phyloP scores from a whole-genome alignment of 192 early-diverging fungal species.

The Phycomyces blakesleeanus region DNA sequence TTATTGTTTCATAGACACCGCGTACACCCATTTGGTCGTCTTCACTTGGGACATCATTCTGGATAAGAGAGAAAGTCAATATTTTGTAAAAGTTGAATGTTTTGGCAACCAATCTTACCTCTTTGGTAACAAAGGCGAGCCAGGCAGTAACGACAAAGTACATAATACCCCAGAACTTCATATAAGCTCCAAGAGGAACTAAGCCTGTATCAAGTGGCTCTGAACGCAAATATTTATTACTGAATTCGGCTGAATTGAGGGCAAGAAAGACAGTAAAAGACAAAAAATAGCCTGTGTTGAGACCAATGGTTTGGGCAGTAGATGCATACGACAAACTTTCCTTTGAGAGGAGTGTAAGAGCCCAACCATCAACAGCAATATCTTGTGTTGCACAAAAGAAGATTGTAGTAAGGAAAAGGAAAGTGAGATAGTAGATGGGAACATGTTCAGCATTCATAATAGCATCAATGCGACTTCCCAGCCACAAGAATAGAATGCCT shows the following conservation, averaged over 20 bases:
- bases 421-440: constrained; percentile 66
- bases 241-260: constrained; percentile 90
- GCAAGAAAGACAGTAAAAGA: constrained; percentile 97
- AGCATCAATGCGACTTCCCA: constrained; percentile 75
- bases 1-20: constrained; percentile 85
- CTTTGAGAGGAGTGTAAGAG: constrained; percentile 84
- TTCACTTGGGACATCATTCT: constrained; percentile 24
- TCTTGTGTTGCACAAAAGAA: constrained; percentile 96
- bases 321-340: constrained; percentile 90
- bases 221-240: constrained; percentile 85
- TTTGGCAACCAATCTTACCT: constrained; percentile 37
- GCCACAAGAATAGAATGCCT: constrained; percentile 72
- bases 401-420: constrained; percentile 78
- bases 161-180: constrained; percentile 90
- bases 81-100: neutral
- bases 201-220: constrained; percentile 67
- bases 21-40: constrained; percentile 63
- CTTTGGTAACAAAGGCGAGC: constrained; percentile 74
- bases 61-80: neutral
- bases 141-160: constrained; percentile 86
- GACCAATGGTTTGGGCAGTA: constrained; percentile 93
- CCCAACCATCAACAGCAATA: constrained; percentile 84
- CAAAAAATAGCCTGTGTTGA: constrained; percentile 93
- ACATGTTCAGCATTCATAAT: constrained; percentile 44
- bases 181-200: constrained; percentile 79